Evolutionary conservation across 176 grass and related monocot genomes (phyloP), one percentile per base, ranked within the genome.

Genomic region (Dendrocalamus sinicus): DNA sequence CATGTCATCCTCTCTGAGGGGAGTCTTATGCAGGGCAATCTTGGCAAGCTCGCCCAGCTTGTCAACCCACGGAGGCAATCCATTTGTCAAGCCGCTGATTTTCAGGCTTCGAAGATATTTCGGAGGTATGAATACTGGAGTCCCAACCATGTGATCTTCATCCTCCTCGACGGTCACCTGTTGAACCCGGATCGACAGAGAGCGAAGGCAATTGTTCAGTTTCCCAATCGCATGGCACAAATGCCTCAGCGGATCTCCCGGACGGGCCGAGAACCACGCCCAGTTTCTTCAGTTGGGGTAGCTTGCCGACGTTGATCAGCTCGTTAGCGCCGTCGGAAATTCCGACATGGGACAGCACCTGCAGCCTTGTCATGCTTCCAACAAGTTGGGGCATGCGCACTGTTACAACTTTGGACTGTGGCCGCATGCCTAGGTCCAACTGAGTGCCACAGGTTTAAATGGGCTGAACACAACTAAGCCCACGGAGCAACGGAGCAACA

Each of bases 21-120:
- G 15, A 28, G 85, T 87, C n/a, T 74, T 4, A 17, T 13, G 47
- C 47, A 87, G 16, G 7, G 76, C 41, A 4, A 87, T 3, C 24
- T 81, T 87, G 52, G 43, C 20, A 11, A 87, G 53, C 19, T 61
- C 3, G 1, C 3, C 13, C 7, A 70, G 66, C 0, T 46, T 0
- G 12, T 19, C 4, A 51, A 81, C 5, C 85, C 77, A 81, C 22
- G 0, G 23, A 28, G 50, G 67, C 0, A 87, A 22, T 12, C 54
- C 72, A 22, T 11, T 54, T 22, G n/a, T 8, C 2, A 73, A 2
- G 0, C 66, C 85, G 30, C 40, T 80, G n/a, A 87, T 71, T 19
- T 68, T 14, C 32, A 81, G 23, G 7, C 39, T 44, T 3, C 51
- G 23, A 62, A 81, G 85, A 6, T 24, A 59, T 16, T 47, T 58